These are phyloP conservation scores for Trametes cubensis DNA, from an alignment of 768 basidiomycete genomes.

Conservation along the genomic window DNA sequence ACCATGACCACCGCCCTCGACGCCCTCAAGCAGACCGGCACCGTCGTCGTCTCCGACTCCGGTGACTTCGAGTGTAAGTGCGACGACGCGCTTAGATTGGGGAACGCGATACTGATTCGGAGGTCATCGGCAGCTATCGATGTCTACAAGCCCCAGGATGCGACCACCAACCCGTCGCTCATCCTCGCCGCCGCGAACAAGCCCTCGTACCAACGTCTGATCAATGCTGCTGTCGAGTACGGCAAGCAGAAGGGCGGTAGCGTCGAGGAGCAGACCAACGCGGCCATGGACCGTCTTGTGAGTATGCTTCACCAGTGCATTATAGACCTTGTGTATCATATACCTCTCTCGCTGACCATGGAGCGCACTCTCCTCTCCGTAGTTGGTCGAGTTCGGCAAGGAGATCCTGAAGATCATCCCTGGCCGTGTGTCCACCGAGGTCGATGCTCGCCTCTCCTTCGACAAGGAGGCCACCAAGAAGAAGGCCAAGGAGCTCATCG, in stretches of 20 bases:
- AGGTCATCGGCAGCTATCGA: slow-evolving; percentile 70
- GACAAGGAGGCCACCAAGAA: slow-evolving; percentile 91
- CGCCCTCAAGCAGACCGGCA: slow-evolving; percentile 87
- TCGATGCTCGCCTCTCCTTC: slow-evolving; percentile 96
- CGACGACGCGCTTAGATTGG: slow-evolving; percentile 17
- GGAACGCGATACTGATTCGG: slow-evolving; percentile 16
- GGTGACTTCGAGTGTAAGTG: slow-evolving; percentile 86
- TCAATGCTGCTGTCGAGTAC: slow-evolving; percentile 71
- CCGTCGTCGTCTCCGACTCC: slow-evolving; percentile 96
- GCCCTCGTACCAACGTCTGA: slow-evolving; percentile 78
- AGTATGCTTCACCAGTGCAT: slow-evolving; percentile 33
- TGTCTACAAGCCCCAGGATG: slow-evolving; percentile 96
- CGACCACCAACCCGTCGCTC: slow-evolving; percentile 96
- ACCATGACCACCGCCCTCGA: slow-evolving; percentile 81
- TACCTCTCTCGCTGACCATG: slow-evolving; percentile 5
- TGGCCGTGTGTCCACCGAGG: slow-evolving; percentile 98
- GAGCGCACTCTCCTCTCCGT: slow-evolving; percentile 18
- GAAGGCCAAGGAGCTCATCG: slow-evolving; percentile 90
- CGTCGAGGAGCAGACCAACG: slow-evolving; percentile 72
- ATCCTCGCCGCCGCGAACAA: slow-evolving; percentile 94
- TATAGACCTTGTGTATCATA: neutral
- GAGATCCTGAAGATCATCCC: slow-evolving; percentile 95
- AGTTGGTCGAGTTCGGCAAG: slow-evolving; percentile 98
- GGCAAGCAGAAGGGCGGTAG: slow-evolving; percentile 82
- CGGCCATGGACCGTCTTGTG: slow-evolving; percentile 89